phyloP scores from a whole-genome alignment of 1,284 basidiomycete genomes.

The Cutaneotrichosporon cavernicola region DNA sequence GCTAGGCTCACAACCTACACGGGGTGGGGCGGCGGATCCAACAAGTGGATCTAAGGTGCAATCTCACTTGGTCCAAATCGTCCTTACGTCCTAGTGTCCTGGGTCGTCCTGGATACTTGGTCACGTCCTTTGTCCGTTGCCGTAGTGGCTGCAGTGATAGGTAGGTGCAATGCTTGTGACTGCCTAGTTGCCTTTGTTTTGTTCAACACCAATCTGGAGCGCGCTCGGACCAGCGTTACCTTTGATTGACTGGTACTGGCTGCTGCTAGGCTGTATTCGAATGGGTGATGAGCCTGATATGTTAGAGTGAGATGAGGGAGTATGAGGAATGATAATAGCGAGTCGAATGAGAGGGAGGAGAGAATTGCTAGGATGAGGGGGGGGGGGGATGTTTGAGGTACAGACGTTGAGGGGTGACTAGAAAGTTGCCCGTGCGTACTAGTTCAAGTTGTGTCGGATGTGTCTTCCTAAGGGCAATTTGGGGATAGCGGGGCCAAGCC shows the following conservation, averaged over 20 bases:
- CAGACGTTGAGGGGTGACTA: no score
- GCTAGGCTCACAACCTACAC: no score
- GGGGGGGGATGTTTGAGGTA: no score
- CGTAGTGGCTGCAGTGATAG: not conserved
- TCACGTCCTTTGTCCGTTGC: not conserved
- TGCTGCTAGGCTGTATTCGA: no score
- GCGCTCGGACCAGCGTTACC: conserved; percentile 1
- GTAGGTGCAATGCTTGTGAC: not conserved
- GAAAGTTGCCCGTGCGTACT: not conserved
- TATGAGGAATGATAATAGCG: not conserved
- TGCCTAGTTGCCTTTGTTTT: no score
- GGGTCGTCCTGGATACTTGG: not conserved
- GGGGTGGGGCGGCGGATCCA: not conserved
- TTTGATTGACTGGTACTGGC: not conserved
- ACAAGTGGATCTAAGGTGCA: not conserved
- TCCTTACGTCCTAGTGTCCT: no score
- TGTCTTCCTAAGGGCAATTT: not conserved
- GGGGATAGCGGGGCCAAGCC: no score
- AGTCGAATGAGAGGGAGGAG: not conserved
- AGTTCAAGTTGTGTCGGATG: not conserved
- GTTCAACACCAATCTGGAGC: no score
- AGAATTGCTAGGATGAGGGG: not conserved
- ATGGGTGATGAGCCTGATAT: not conserved
- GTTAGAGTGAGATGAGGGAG: not conserved
- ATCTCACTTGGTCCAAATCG: not conserved